A percentile compares a stretch with the other conserved stretches of the same genome.
These are phyloP conservation scores for Beauveria medogensis DNA, from an alignment of 2,329 filamentous ascomycete genomes.

Conservation along the genomic window DNA sequence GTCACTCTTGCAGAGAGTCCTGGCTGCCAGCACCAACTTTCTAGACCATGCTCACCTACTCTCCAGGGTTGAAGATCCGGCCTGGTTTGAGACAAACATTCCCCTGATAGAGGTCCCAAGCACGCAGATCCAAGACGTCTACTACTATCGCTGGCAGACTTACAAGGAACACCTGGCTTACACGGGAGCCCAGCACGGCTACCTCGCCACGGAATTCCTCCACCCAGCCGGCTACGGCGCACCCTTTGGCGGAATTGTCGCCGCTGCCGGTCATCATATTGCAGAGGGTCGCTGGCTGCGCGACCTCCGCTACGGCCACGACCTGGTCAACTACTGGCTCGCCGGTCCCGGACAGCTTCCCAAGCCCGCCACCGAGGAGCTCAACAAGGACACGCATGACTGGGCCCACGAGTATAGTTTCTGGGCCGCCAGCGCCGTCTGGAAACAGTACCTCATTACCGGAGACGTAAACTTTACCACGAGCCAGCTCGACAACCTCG, in stretches of 20 bases:
- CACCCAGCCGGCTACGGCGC: constrained; percentile 25
- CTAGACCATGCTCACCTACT: constrained; percentile 18
- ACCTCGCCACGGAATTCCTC: constrained; percentile 35
- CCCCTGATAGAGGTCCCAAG: constrained; percentile 34
- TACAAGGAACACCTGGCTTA: constrained; percentile 34
- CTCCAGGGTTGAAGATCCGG: constrained; percentile 14
- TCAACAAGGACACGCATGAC: constrained; percentile 16
- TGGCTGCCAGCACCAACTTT: constrained; percentile 12
- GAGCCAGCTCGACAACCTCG: constrained; percentile 32
- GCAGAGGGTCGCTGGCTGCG: constrained; percentile 32
- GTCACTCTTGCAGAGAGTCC: background rate
- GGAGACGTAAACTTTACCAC: constrained; percentile 28
- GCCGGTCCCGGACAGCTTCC: constrained; percentile 14
- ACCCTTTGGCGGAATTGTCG: constrained; percentile 14
- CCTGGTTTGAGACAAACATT: constrained; percentile 30
- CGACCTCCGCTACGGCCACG: constrained; percentile 28
- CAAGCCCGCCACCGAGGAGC: constrained; percentile 12
- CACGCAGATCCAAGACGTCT: constrained; percentile 33
- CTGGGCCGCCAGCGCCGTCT: constrained; percentile 17
- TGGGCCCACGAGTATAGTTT: constrained; percentile 18
- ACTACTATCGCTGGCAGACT: constrained; percentile 36
- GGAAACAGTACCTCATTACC: constrained; percentile 24
- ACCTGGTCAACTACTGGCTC: constrained; percentile 20
- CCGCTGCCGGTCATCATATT: constrained; percentile 30
- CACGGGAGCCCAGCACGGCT: constrained; percentile 30